These are phyloP conservation scores for Metschnikowia rubicola DNA, from an alignment of 805 yeast genomes.

Conservation along the genomic window DNA sequence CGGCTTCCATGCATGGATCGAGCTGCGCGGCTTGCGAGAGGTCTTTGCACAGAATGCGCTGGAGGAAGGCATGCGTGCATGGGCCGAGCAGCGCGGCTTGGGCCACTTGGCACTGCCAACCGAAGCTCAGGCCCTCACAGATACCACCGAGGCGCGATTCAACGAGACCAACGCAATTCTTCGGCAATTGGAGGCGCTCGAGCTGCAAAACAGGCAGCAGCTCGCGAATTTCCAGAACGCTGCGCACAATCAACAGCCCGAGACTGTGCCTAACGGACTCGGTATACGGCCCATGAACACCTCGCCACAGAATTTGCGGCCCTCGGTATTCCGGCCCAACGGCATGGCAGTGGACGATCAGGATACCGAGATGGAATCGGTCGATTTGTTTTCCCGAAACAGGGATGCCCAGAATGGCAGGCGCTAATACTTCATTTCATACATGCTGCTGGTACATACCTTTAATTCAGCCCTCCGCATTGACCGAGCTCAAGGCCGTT, in stretches of 20 bases:
- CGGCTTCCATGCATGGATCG: slow-evolving; percentile 5
- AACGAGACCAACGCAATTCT: slow-evolving; percentile 16
- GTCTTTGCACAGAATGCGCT: background rate
- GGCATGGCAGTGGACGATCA: slow-evolving; percentile 25
- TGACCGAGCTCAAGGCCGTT: background rate
- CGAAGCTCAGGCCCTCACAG: background rate
- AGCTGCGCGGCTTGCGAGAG: background rate
- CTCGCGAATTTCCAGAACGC: slow-evolving; percentile 13
- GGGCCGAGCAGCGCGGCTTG: slow-evolving; percentile 29
- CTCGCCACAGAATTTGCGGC: slow-evolving; percentile 42
- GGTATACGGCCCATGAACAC: slow-evolving; percentile 22
- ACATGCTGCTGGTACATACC: background rate
- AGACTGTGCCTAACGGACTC: slow-evolving; percentile 7
- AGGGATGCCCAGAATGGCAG: slow-evolving; percentile 1
- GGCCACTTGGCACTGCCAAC: slow-evolving; percentile 21
- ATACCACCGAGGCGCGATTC: slow-evolving; percentile 4
- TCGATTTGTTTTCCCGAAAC: slow-evolving; percentile 22
- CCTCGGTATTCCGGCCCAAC: slow-evolving; percentile 33
- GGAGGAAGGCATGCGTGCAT: slow-evolving; percentile 17
- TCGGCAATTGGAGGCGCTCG: slow-evolving; percentile 15
- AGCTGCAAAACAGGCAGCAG: slow-evolving; percentile 14
- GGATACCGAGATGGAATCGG: slow-evolving; percentile 33
- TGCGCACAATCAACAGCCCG: slow-evolving; percentile 8
- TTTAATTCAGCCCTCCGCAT: background rate
- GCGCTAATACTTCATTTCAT: slow-evolving; percentile 5